A percentile compares a stretch with the other conserved stretches of the same genome.
Conservation (phyloP, 2,329 filamentous ascomycete genomes). For the Beauveria sp. region DNA sequence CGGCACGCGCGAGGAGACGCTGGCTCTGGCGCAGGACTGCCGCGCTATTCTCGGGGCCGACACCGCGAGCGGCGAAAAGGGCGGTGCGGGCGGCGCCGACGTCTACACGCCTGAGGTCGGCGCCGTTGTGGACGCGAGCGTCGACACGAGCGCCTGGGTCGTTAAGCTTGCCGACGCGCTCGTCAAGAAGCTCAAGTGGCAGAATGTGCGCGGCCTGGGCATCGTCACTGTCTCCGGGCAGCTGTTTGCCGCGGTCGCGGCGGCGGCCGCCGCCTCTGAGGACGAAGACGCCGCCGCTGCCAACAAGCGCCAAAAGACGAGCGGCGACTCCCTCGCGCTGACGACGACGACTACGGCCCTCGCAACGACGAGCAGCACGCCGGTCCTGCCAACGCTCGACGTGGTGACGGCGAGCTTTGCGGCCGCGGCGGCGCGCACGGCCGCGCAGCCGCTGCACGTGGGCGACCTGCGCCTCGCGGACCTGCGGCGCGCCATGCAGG, state of each 20-base stretch:
- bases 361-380: neutral
- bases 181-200: slow-evolving; percentile 86
- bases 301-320: slow-evolving; percentile 44
- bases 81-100: slow-evolving; percentile 45
- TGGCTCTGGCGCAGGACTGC: slow-evolving; percentile 71
- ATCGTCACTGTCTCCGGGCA: slow-evolving; percentile 88
- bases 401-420: slow-evolving; percentile 52
- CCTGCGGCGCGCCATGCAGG: slow-evolving; percentile 74
- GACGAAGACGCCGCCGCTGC: slow-evolving; percentile 34
- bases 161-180: slow-evolving; percentile 82
- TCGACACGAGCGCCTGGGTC: slow-evolving; percentile 96
- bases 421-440: slow-evolving; percentile 66
- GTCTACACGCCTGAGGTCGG: slow-evolving; percentile 80
- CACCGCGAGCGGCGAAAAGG: neutral
- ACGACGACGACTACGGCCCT: slow-evolving; percentile 13
- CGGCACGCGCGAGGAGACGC: slow-evolving; percentile 71
- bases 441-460: slow-evolving; percentile 84
- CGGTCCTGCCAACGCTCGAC: slow-evolving; percentile 42
- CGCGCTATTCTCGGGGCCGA: slow-evolving; percentile 52
- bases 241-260: slow-evolving; percentile 35
- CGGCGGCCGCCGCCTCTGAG: slow-evolving; percentile 31
- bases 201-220: slow-evolving; percentile 80
- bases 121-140: slow-evolving; percentile 73
- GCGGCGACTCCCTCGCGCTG: slow-evolving; percentile 23
- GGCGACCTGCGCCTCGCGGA: slow-evolving; percentile 88